These are phyloP conservation scores for Narthecium ossifragum DNA, from an alignment of 106 monocot genomes.

Conservation along the genomic window DNA sequence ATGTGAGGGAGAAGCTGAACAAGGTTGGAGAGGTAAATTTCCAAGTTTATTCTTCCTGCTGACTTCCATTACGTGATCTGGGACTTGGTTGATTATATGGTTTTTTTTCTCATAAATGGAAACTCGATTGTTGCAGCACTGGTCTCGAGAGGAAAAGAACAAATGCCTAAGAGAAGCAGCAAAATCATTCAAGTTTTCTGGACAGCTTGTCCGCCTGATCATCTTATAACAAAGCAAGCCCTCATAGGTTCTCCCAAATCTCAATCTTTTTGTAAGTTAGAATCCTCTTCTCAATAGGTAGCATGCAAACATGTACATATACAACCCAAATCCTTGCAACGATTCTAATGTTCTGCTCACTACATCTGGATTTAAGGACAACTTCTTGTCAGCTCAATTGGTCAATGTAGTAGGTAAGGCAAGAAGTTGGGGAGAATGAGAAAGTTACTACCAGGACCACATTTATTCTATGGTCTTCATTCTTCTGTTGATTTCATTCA, in stretches of 20 bases:
- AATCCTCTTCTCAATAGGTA: background rate
- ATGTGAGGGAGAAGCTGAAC: conserved; percentile 82
- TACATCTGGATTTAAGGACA: too few relatives aligned
- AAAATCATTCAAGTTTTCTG: conserved; percentile 62
- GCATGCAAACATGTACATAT: too few relatives aligned
- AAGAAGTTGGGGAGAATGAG: too few relatives aligned
- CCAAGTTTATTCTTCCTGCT: background rate
- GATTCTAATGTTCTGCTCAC: too few relatives aligned
- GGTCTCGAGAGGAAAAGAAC: conserved; percentile 83
- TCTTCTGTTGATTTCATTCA: too few relatives aligned
- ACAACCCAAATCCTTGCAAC: too few relatives aligned
- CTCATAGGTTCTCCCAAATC: too few relatives aligned
- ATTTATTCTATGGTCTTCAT: too few relatives aligned
- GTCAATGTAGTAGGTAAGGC: too few relatives aligned
- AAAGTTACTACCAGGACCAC: too few relatives aligned
- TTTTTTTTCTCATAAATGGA: background rate
- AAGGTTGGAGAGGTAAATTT: conserved; percentile 67
- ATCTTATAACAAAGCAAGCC: conserved; percentile 58
- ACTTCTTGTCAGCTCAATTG: too few relatives aligned
- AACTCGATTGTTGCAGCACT: conserved; percentile 53
- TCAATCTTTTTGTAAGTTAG: background rate
- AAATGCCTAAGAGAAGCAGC: conserved; percentile 80
- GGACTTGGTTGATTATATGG: too few relatives aligned
- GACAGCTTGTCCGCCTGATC: conserved; percentile 74
- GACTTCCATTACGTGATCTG: background rate